Base-by-base conservation (phyloP, 306 rosid species). In the Coriaria nepalensis region DNA sequence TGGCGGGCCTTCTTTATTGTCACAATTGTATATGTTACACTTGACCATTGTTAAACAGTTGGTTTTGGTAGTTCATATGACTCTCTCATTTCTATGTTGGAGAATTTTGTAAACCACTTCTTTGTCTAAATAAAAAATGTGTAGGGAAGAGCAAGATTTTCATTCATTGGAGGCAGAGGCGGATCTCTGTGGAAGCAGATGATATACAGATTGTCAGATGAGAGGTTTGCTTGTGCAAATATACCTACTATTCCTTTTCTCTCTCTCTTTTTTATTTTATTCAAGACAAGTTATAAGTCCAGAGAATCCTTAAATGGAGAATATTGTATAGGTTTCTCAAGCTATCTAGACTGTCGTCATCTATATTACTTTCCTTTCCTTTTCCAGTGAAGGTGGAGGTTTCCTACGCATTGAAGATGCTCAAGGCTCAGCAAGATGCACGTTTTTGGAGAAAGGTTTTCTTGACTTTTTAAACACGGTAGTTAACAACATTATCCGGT, bases 141-240 rank as follows among this genome's bases (percentile, higher is more conserved):
- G 39, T 53, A 85, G 96, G 78, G 72, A 71, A 74, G 98, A 72
- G 98, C 96, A 20, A 87, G 87, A 40, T 92, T 92, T 70, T 92
- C 98, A 45, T 92, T 81, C 60, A 85, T 92, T 96, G 98, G 98
- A 53, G 96, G 86, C 55, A 75, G 75, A 74, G 94, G 98, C 35
- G 94, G 98, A 56, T 13, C 81, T 6, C 96, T 85, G 36, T 90
- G 98, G 98, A 85, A 80, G 78, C 95, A 85, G 42, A 55, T 90
- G 78, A 66, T 80, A 9, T 85, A 70, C 64, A 70, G 75, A 68
- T 61, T 92, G 56, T 77, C 86, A 43, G 78, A 85, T 54, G 74
- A 68, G 62, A 85, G 98, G 98, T 84, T 57, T 35, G 78, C 60
- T 41, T 32, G 13, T 37, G 42, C 10, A n/a, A 44, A 35, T 5